phyloP scores from a whole-genome alignment of 2,329 filamentous ascomycete species.

The Eurotiales sp. region DNA sequence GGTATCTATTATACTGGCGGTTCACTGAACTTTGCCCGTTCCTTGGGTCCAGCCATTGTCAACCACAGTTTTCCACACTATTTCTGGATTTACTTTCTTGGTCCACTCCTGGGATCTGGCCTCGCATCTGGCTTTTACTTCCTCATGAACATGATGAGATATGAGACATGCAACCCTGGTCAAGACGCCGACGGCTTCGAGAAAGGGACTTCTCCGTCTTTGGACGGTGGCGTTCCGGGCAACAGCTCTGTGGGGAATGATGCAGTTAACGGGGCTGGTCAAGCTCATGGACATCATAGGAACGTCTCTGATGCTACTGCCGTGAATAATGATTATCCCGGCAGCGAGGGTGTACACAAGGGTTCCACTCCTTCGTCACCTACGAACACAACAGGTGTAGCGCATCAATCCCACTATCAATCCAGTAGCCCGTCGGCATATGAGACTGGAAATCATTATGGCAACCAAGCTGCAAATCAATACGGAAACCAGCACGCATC shows the following conservation, averaged over 20 bases:
- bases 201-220: neutral
- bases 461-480: neutral
- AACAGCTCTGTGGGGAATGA: neutral
- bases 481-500: neutral
- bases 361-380: neutral
- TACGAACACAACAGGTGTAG: neutral
- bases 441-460: neutral
- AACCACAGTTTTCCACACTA: constrained; percentile 43
- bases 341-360: neutral
- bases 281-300: neutral
- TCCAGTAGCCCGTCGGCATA: neutral
- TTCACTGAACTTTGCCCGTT: constrained; percentile 48
- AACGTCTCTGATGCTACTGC: constrained; percentile 11
- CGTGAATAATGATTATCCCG: neutral
- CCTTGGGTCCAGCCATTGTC: constrained; percentile 47
- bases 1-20: constrained; percentile 48
- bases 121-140: constrained; percentile 49
- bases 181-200: constrained; percentile 53
- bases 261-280: neutral
- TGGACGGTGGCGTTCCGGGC: neutral
- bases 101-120: constrained; percentile 43
- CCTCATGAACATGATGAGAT: constrained; percentile 44
- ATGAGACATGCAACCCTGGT: constrained; percentile 44
- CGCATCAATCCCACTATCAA: neutral
- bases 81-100: constrained; percentile 52